Evolutionary conservation across 192 early-diverging fungal genomes (phyloP), one percentile per base, ranked within the genome.

Genomic region (Coemansia sp.): DNA sequence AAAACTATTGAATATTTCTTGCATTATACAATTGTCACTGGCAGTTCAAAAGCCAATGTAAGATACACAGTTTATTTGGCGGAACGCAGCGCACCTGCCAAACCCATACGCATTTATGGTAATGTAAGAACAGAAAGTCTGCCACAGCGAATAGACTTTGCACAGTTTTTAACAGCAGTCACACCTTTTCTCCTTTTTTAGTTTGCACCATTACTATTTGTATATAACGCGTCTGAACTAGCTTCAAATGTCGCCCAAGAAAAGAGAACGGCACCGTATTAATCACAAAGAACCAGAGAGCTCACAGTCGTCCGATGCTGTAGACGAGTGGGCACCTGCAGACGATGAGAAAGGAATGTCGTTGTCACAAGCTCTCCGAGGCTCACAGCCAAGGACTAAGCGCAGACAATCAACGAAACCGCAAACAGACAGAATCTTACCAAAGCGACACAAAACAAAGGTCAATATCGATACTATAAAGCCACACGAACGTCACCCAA

Each of bases 281-380:
- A 16, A 31, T 2, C 12, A n/a, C 29, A 11, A 55, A 55, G 29
- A 35, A n/a, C 53, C 23, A 14, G 26, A 25, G 3, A 29, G 17
- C n/a, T 3, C 53, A 29, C 53, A 31, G n/a, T 22, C 0, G 1
- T 55, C 53, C 21, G 51, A 52, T 26, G 19, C 25, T 47, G 19
- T n/a, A 26, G 69, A 71, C 45, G 69, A 65, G 17, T 71, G 69
- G 69, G 69, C 29, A 14, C 53, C 53, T 14, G 29, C 53, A 26
- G 53, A 55, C 26, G 3, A 55, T 14, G 53, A 55, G 27, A 14
- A 14, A 29, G 27, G 26, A 26, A 4, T 29, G 17, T 55, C 53
- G 10, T 5, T 55, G n/a, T 55, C 53, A 26, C 53, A 55, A 26
- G 11, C 29, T n/a, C 29, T 55, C 6, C 41, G 41, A 5, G 41